A percentile compares a stretch with the other conserved stretches of the same genome.
Conservation (phyloP, 257 asterid species). For the Gardenia jasminoides region DNA sequence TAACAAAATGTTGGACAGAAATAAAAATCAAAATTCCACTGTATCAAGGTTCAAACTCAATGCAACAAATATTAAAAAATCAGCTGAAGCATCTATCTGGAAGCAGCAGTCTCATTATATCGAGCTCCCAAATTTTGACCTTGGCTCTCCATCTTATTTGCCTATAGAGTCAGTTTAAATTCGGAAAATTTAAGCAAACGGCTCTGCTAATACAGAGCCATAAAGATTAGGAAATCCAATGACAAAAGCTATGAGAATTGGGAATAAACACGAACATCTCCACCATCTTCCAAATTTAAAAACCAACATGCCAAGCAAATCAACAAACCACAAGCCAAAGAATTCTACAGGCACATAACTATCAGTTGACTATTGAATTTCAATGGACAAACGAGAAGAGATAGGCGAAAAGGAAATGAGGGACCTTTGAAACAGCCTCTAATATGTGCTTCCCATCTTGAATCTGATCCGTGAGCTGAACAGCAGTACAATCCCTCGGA, state of each 20-base stretch:
- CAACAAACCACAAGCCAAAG: neutral
- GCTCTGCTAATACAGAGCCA: neutral
- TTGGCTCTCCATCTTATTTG: constrained; percentile 7
- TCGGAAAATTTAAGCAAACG: neutral
- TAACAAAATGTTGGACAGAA: neutral
- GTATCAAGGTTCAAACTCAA: neutral
- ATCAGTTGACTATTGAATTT: constrained; percentile 1
- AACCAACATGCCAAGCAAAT: neutral
- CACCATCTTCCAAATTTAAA: neutral
- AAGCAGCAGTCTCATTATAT: neutral
- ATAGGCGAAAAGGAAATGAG: constrained; percentile 3
- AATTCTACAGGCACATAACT: constrained; percentile 1
- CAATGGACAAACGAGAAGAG: constrained; percentile 10
- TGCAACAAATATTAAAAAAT: neutral
- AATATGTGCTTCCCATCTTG: constrained; percentile 29
- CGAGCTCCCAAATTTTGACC: neutral
- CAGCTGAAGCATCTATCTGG: neutral
- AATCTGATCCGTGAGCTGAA: constrained; percentile 49
- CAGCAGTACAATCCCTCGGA: constrained; percentile 82
- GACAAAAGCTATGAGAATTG: too few relatives aligned
- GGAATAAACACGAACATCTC: neutral
- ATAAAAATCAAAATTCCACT: neutral
- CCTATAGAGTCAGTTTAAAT: neutral
- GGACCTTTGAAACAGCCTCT: constrained; percentile 49
- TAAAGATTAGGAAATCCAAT: neutral